These are phyloP conservation scores for Spathaspora gorwiae DNA, from an alignment of 805 yeast species.

Conservation along the genomic window DNA sequence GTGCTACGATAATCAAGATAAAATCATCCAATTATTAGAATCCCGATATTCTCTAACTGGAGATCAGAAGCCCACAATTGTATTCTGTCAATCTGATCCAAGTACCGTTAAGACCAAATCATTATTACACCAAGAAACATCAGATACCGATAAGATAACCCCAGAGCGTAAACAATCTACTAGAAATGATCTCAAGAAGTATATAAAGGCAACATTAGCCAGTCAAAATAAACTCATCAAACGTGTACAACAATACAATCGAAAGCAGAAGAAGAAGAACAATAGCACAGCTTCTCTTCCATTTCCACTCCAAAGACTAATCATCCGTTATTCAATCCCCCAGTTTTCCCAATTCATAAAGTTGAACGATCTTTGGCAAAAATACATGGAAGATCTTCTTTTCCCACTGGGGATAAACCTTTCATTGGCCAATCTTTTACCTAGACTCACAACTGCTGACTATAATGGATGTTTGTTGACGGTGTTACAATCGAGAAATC, in stretches of 20 bases:
- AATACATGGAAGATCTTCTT: constrained; percentile 57
- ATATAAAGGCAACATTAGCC: constrained; percentile 31
- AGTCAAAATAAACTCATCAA: constrained; percentile 38
- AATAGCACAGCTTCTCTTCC: constrained; percentile 1
- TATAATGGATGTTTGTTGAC: constrained; percentile 69
- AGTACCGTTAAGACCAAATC: constrained; percentile 13
- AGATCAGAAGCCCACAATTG: constrained; percentile 42
- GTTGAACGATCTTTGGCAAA: constrained; percentile 68
- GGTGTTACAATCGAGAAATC: constrained; percentile 55
- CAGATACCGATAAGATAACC: constrained; percentile 13
- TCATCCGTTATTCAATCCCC: constrained; percentile 28
- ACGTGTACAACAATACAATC: constrained; percentile 29
- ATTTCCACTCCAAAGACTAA: constrained; percentile 18
- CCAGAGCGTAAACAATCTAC: constrained; percentile 23
- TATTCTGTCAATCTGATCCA: constrained; percentile 36
- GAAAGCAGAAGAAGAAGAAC: constrained; percentile 16
- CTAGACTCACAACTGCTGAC: constrained; percentile 71
- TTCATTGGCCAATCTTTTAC: constrained; percentile 31
- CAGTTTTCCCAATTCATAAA: constrained; percentile 48
- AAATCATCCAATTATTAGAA: constrained; percentile 38
- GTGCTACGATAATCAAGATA: constrained; percentile 34
- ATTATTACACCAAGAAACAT: constrained; percentile 12
- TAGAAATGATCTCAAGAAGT: constrained; percentile 39
- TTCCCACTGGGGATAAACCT: constrained; percentile 27
- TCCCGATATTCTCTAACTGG: constrained; percentile 44